phyloP scores from a whole-genome alignment of 129 eudicot genomes.

The Apium graveolens region DNA sequence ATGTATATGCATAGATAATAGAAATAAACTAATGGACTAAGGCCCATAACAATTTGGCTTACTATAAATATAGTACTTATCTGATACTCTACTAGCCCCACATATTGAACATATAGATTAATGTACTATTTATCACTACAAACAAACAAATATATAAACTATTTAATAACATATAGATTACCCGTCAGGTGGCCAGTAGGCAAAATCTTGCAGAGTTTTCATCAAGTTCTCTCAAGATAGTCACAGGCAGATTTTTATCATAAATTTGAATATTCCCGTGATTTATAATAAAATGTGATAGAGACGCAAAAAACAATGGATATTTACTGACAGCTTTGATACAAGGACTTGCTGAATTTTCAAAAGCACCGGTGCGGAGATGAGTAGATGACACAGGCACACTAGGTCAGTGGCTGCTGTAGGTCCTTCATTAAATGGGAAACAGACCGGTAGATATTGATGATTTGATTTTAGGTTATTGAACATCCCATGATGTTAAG shows the following conservation, averaged over 20 bases:
- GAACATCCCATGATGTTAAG: not conserved
- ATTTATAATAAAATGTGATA: not conserved
- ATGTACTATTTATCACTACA: too few relatives aligned
- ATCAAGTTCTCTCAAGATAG: not conserved
- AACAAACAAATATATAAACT: too few relatives aligned
- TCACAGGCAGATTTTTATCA: not conserved
- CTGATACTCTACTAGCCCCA: too few relatives aligned
- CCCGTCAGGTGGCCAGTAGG: not conserved
- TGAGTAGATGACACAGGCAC: not conserved
- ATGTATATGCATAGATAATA: too few relatives aligned
- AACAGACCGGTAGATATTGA: not conserved
- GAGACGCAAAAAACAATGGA: not conserved
- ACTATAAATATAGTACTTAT: too few relatives aligned
- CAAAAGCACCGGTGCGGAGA: not conserved
- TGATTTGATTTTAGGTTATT: not conserved
- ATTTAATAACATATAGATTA: too few relatives aligned
- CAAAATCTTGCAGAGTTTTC: not conserved
- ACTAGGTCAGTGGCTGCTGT: not conserved
- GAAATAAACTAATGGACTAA: too few relatives aligned
- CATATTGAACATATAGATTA: too few relatives aligned
- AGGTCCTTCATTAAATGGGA: not conserved
- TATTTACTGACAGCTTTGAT: not conserved
- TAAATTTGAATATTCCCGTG: not conserved
- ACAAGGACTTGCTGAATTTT: not conserved
- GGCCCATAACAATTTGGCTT: too few relatives aligned